Evolutionary conservation across 805 yeast species (phyloP), one percentile per base, ranked within the genome.

Genomic region (Metschnikowia shivogae): DNA sequence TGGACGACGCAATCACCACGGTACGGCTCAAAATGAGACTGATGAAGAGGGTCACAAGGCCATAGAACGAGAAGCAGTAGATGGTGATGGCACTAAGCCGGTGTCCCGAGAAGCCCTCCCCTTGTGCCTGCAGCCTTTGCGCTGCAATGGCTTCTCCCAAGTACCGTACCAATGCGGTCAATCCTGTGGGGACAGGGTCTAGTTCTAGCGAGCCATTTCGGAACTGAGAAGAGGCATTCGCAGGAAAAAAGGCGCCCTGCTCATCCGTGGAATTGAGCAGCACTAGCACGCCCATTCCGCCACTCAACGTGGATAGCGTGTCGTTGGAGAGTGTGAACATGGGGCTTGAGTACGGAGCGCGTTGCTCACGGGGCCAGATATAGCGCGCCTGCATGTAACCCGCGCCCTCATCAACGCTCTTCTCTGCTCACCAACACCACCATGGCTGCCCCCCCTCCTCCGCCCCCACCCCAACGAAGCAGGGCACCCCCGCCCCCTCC

Each of bases 21-120:
- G 74, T 70, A 13, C 74, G 47, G 48, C 70, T 70, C 47, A 70
- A 55, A 2, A 70, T 43, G 9, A 70, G 55, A 1, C 73, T 69
- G 68, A 70, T 66, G 6, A 64, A 41, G 39, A 71, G 55, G 44
- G 74, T 68, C 24, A 65, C 36, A 14, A 69, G 40, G 0, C 74
- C 76, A 45, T 71, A 71, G 5, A 59, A 41, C 10, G 73, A 67
- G 40, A 64, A 67, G 44, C 67, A 60, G 49, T 68, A 71, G 2
- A 54, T 45, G 40, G 74, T 53, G 17, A 48, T 50, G 20, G 55
- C 42, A 17, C 55, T 52, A 32, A 57, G 49, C 22, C 64, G 51
- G 35, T 44, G 46, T 55, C 55, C 44, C 13, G 48, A 34, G n/a
- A 49, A 32, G 8, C 44, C 49, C 7, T 39, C 17, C 9, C 45